Conservation (phyloP, 2,329 filamentous ascomycete species). For the Aspergillus sp. region DNA sequence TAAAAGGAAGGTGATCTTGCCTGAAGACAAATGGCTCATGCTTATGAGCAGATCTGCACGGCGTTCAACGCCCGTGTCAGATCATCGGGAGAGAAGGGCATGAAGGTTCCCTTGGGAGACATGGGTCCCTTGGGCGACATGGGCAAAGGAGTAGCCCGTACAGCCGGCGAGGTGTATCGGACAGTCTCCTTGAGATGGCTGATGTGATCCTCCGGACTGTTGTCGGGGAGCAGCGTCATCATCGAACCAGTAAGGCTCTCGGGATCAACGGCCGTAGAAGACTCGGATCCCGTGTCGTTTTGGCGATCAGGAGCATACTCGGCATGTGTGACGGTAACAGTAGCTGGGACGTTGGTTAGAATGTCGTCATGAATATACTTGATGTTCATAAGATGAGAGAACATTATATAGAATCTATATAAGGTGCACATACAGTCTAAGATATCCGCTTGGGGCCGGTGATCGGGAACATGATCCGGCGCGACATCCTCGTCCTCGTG, state of each 20-base stretch:
- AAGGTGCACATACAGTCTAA: conserved; percentile 13
- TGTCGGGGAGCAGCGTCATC: conserved; percentile 29
- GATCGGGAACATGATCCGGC: conserved; percentile 10
- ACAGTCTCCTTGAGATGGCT: conserved; percentile 27
- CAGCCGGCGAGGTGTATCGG: conserved; percentile 25
- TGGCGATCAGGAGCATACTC: conserved; percentile 21
- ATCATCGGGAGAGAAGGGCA: conserved; percentile 32
- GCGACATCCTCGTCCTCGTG: conserved; percentile 13
- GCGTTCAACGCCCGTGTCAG: conserved; percentile 33
- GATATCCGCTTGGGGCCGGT: conserved; percentile 9
- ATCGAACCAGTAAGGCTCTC: conserved; percentile 30
- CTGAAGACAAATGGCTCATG: neutral
- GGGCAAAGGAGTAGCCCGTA: conserved; percentile 20
- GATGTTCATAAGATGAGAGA: neutral
- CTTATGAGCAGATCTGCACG: conserved; percentile 27
- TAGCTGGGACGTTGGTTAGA: conserved; percentile 13
- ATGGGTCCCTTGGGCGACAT: conserved; percentile 15
- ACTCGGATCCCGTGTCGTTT: conserved; percentile 26
- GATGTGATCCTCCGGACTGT: conserved; percentile 22
- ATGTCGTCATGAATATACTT: neutral
- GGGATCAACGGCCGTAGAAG: conserved; percentile 31
- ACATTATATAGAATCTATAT: neutral
- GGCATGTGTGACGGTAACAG: conserved; percentile 16
- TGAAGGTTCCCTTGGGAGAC: conserved; percentile 6
- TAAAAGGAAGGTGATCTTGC: conserved; percentile 2